phyloP scores from a whole-genome alignment of 352 stramenopile genomes.

The Phytophthora meadii region DNA sequence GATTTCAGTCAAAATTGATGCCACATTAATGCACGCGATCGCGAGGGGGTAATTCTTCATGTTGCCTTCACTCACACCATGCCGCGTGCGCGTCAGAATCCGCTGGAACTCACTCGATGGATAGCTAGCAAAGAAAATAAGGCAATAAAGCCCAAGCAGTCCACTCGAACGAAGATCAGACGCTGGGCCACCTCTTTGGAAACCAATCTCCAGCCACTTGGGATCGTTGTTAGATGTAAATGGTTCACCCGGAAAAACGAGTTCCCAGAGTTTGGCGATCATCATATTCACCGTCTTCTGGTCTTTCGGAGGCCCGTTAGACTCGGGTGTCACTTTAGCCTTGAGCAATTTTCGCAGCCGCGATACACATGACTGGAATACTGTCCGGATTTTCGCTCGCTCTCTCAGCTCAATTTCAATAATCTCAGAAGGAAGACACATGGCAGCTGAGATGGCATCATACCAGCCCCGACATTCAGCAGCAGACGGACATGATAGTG shows the following conservation, averaged over 20 bases:
- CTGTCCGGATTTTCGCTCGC: conserved; percentile 71
- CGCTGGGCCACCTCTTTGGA: conserved; percentile 80
- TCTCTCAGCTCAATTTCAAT: conserved; percentile 84
- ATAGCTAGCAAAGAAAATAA: conserved; percentile 85
- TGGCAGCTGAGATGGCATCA: conserved; percentile 69
- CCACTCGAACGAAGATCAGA: conserved; percentile 86
- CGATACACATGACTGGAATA: conserved; percentile 70
- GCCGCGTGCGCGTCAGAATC: conserved; percentile 76
- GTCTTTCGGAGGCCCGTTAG: conserved; percentile 71
- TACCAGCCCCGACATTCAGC: conserved; percentile 76
- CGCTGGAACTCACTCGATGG: conserved; percentile 68
- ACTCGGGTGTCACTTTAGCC: conserved; percentile 80
- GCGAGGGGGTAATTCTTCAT: conserved; percentile 91
- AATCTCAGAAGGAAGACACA: conserved; percentile 67
- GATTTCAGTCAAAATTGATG: conserved; percentile 73
- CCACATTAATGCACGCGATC: conserved; percentile 88
- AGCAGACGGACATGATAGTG: conserved; percentile 58
- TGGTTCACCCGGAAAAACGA: conserved; percentile 63
- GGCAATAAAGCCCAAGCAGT: conserved; percentile 83
- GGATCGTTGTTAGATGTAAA: conserved; percentile 80
- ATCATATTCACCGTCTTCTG: conserved; percentile 81
- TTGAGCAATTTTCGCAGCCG: conserved; percentile 80
- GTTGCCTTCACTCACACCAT: conserved; percentile 87
- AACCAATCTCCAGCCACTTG: conserved; percentile 85
- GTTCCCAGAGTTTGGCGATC: conserved; percentile 75